These are phyloP conservation scores for Mucor sp. DNA, from an alignment of 371 early-diverging fungal genomes.

Conservation along the genomic window DNA sequence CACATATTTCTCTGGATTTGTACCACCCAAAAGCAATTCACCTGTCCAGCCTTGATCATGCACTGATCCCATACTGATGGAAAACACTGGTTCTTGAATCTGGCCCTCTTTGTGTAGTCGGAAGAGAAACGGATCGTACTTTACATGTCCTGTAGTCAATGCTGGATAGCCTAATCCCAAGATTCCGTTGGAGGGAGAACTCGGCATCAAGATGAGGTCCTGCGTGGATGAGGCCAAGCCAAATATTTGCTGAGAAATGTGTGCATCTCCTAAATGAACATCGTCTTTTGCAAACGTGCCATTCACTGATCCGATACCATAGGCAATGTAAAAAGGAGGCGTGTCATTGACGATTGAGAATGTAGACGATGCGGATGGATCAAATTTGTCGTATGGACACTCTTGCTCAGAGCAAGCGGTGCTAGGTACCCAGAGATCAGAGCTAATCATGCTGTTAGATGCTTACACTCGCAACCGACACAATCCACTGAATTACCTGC, in stretches of 20 bases:
- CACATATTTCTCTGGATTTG: slow-evolving; percentile 49
- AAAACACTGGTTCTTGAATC: slow-evolving; percentile 30
- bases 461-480: neutral
- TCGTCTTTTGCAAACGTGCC: slow-evolving; percentile 28
- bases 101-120: slow-evolving; percentile 10
- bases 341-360: slow-evolving; percentile 8
- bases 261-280: slow-evolving; percentile 22
- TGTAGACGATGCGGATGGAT: slow-evolving; percentile 16
- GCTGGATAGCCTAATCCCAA: slow-evolving; percentile 33
- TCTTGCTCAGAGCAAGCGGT: slow-evolving; percentile 13
- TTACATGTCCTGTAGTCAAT: slow-evolving; percentile 1
- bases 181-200: slow-evolving; percentile 28
- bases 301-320: slow-evolving; percentile 28
- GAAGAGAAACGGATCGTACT: slow-evolving; percentile 24
- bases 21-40: slow-evolving; percentile 59
- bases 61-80: slow-evolving; percentile 12
- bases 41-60: slow-evolving; percentile 20
- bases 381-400: slow-evolving; percentile 21
- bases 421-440: slow-evolving; percentile 33
- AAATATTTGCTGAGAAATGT: slow-evolving; percentile 31
- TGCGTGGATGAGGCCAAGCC: slow-evolving; percentile 31
- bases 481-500: too few relatives aligned
- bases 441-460: neutral
- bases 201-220: slow-evolving; percentile 19
- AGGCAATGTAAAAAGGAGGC: slow-evolving; percentile 13